Evolutionary conservation across 805 yeast genomes (phyloP), one percentile per base, ranked within the genome.

Genomic region (Saccharomyces jurei): DNA sequence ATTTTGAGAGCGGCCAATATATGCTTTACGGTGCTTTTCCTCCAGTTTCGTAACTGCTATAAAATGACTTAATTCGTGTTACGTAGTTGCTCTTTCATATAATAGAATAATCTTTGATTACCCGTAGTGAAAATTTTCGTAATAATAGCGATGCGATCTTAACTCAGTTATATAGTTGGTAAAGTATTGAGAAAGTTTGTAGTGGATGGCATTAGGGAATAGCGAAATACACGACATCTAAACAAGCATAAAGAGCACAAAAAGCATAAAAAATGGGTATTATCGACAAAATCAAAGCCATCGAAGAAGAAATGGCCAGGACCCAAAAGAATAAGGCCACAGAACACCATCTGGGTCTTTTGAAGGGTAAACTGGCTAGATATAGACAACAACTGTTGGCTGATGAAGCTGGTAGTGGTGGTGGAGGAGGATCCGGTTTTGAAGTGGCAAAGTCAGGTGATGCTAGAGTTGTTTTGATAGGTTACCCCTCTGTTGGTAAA

Each of bases 321-420:
- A 92, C 99, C 31, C 99, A 92, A 69, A 92, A 94, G 76, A 92
- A 92, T 68, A 92, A 92, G 73, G 98, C 99, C 58, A 92, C 99
- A 0, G 98, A 92, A 75, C 91, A 94, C 71, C 99, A 92, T 70
- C 79, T 92, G 66, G 98, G 99, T 59, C 80, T 92, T 26, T 76
- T 94, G 52, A 91, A 92, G 72, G 99, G 98, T 53, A 94, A 92
- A 69, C 80, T 94, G 47, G 99, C 99, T 9, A 79, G 96, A 59
- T 87, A 87, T 66, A 81, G 98, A 67, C 84, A 95, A 64, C 96
- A 92, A 75, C 78, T 92, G 51, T 76, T 92, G 49, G 97, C 91
- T 60, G 98, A 97, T 6, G 85, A 88, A 47, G 86, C 92, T 0
- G 76, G 83, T 1, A 78, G 83, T 27, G 80, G 85, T 2, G 78